These are phyloP conservation scores for Grammothele lineata DNA, from an alignment of 768 basidiomycete genomes.

Conservation along the genomic window DNA sequence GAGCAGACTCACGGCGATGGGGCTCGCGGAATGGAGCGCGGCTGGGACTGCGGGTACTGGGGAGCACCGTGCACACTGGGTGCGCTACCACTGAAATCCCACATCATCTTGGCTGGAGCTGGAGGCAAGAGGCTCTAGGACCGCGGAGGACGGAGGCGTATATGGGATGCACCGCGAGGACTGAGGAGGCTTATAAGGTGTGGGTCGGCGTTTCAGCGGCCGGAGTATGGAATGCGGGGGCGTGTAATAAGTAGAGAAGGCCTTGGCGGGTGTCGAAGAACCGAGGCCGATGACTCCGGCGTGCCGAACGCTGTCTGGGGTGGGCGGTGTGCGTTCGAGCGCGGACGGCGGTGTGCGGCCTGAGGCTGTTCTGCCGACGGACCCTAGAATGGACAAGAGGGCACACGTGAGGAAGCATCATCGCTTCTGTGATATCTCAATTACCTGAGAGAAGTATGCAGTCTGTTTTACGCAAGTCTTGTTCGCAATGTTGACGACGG, in stretches of 20 bases:
- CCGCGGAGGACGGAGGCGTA: conserved; percentile 1
- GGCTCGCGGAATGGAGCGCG: neutral
- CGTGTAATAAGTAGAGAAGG: neutral
- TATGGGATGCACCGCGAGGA: conserved; percentile 9
- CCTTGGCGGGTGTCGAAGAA: no score
- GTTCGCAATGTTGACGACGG: no score
- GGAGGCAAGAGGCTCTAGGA: neutral
- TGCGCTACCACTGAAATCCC: conserved; percentile 13
- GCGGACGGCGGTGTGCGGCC: neutral
- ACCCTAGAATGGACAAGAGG: conserved; percentile 4
- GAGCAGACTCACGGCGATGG: conserved; percentile 4
- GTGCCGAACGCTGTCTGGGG: neutral
- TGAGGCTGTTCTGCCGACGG: conserved; percentile 8
- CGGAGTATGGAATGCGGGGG: conserved; percentile 4
- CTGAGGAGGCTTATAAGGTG: conserved; percentile 9
- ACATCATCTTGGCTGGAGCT: conserved; percentile 12
- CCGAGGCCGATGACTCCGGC: conserved; percentile 1
- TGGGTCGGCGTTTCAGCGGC: neutral
- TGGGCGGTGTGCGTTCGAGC: conserved; percentile 9
- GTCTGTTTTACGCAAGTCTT: no score
- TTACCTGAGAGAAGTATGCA: no score
- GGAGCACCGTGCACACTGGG: conserved; percentile 4
- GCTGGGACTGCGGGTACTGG: conserved; percentile 1
- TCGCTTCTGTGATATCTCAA: no score
- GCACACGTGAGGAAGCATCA: no score